These are phyloP conservation scores for Cyberlindnera bimundalis DNA, from an alignment of 805 yeast species.

Conservation along the genomic window DNA sequence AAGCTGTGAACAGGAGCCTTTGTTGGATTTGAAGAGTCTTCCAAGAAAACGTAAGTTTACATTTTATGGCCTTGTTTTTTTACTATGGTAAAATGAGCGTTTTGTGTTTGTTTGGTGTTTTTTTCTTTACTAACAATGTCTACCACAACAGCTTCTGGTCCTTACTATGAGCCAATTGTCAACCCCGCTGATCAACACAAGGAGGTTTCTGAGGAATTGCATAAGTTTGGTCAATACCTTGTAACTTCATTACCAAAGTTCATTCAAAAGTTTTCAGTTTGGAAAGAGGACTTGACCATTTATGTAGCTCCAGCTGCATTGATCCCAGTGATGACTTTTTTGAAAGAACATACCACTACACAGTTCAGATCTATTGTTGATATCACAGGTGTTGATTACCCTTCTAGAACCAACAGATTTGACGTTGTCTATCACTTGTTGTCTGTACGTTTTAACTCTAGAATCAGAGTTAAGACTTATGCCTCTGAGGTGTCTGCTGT, in stretches of 20 bases:
- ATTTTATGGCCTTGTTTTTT: too few species aligned
- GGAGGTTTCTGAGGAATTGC: constrained; percentile 66
- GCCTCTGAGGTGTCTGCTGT: constrained; percentile 81
- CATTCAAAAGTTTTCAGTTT: constrained; percentile 79
- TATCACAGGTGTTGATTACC: constrained; percentile 84
- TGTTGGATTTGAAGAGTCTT: constrained; percentile 20
- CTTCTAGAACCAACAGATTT: constrained; percentile 77
- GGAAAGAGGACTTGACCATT: constrained; percentile 84
- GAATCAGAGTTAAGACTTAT: constrained; percentile 85
- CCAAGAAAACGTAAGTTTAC: constrained; percentile 21
- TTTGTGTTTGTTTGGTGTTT: too few species aligned
- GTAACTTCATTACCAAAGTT: constrained; percentile 78
- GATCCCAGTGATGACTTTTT: constrained; percentile 64
- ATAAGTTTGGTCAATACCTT: constrained; percentile 75
- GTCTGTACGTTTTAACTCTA: constrained; percentile 77
- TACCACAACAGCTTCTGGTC: constrained; percentile 16
- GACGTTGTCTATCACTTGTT: constrained; percentile 83
- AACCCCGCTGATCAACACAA: constrained; percentile 77
- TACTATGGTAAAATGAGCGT: too few species aligned
- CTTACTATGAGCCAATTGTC: constrained; percentile 35
- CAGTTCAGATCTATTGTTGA: constrained; percentile 79
- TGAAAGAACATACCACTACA: constrained; percentile 74
- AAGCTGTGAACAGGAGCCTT: constrained; percentile 13
- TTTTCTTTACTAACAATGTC: background rate
- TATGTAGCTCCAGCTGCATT: constrained; percentile 75